Percentiles rank a stretch among this genome's conserved stretches.
phyloP scores from a whole-genome alignment of 768 basidiomycete genomes.

The Rickenella mellea region DNA sequence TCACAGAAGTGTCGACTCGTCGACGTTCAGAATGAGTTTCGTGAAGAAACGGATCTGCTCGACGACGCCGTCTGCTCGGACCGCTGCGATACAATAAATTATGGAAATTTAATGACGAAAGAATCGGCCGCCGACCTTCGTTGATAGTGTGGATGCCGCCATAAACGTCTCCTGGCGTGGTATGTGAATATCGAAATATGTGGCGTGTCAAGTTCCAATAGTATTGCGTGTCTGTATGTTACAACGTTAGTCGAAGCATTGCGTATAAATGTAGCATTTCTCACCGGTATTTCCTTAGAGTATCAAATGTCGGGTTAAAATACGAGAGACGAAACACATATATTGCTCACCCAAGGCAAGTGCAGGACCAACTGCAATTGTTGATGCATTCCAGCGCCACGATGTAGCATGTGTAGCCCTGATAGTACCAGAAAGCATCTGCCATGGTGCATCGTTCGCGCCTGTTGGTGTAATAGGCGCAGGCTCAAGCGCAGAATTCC shows the following conservation, averaged over 20 bases:
- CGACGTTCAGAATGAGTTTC: slow-evolving; percentile 22
- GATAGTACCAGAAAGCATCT: slow-evolving; percentile 53
- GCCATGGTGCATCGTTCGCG: slow-evolving; percentile 27
- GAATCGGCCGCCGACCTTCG: slow-evolving; percentile 13
- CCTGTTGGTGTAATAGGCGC: slow-evolving; percentile 49
- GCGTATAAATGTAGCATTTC: neutral
- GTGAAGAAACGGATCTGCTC: slow-evolving; percentile 23
- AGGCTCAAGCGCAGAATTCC: slow-evolving; percentile 44
- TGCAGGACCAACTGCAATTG: slow-evolving; percentile 28
- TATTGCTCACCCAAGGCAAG: slow-evolving; percentile 1
- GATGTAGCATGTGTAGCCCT: slow-evolving; percentile 25
- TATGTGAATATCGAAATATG: slow-evolving; percentile 60
- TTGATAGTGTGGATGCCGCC: slow-evolving; percentile 19
- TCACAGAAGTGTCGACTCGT: slow-evolving; percentile 17
- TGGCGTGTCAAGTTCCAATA: slow-evolving; percentile 48
- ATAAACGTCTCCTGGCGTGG: slow-evolving; percentile 22
- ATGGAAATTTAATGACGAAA: neutral
- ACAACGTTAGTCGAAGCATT: neutral
- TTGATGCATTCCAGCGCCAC: slow-evolving; percentile 8
- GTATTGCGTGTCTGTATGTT: slow-evolving; percentile 36
- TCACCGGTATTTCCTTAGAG: slow-evolving; percentile 26
- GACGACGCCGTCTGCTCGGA: slow-evolving; percentile 20
- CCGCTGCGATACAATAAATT: slow-evolving; percentile 9
- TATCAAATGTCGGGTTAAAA: slow-evolving; percentile 4
- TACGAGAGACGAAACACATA: neutral